These are phyloP conservation scores for Fonsecaea pedrosoi DNA, from an alignment of 2,329 filamentous ascomycete species.

Conservation along the genomic window DNA sequence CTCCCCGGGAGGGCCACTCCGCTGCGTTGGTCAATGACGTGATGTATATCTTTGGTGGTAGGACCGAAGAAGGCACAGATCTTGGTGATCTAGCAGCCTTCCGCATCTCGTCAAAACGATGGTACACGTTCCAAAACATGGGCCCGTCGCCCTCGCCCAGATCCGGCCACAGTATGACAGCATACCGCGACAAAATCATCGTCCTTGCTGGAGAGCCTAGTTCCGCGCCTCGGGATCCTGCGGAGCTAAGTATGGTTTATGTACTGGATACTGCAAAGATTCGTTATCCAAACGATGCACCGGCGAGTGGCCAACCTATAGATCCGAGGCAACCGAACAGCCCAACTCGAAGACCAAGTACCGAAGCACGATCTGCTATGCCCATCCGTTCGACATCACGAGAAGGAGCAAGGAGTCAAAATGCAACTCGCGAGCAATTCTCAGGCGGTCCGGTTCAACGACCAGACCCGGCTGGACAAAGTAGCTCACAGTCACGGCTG, in stretches of 20 bases:
- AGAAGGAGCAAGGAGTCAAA: slow-evolving; percentile 49
- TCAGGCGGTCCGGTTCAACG: slow-evolving; percentile 39
- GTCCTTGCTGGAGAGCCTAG: slow-evolving; percentile 94
- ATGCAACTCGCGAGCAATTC: slow-evolving; percentile 42
- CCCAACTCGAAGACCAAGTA: slow-evolving; percentile 52
- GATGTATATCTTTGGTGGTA: slow-evolving; percentile 98
- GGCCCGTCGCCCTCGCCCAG: slow-evolving; percentile 90
- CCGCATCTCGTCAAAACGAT: slow-evolving; percentile 79
- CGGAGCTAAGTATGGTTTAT: slow-evolving; percentile 87
- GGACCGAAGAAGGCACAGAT: slow-evolving; percentile 90
- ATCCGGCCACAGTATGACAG: slow-evolving; percentile 97
- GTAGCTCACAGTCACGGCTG: slow-evolving; percentile 60
- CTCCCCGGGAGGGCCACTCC: slow-evolving; percentile 91
- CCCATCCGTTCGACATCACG: slow-evolving; percentile 51
- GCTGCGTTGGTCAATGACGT: slow-evolving; percentile 93
- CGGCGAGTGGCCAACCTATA: slow-evolving; percentile 47
- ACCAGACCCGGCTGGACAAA: slow-evolving; percentile 34
- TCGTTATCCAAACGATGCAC: slow-evolving; percentile 82
- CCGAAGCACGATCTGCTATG: slow-evolving; percentile 51
- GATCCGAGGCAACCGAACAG: slow-evolving; percentile 49
- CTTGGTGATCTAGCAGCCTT: slow-evolving; percentile 91
- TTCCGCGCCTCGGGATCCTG: slow-evolving; percentile 77
- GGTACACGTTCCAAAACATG: slow-evolving; percentile 99
- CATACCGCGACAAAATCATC: slow-evolving; percentile 88
- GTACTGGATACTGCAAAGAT: slow-evolving; percentile 95